phyloP scores from a whole-genome alignment of 768 basidiomycete species.

The Suillus subaureus region DNA sequence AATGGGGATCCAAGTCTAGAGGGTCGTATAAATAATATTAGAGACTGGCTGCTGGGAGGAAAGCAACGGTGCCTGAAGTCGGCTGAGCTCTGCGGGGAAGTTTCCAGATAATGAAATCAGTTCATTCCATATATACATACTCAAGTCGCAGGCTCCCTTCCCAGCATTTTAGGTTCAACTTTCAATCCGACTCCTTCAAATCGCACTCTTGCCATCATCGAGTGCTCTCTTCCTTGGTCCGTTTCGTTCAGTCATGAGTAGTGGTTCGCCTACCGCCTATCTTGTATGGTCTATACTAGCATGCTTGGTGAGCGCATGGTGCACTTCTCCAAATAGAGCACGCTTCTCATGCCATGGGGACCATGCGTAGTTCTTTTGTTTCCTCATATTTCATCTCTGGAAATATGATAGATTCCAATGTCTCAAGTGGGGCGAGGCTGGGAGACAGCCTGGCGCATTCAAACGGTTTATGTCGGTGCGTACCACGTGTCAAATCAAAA shows the following conservation, averaged over 20 bases:
- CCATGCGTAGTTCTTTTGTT: slow-evolving; percentile 58
- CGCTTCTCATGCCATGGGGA: slow-evolving; percentile 11
- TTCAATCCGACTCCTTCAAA: slow-evolving; percentile 2
- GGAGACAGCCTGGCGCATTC: slow-evolving; percentile 82
- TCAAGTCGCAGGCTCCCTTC: slow-evolving; percentile 5
- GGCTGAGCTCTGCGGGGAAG: slow-evolving; percentile 26
- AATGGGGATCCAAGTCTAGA: not conserved
- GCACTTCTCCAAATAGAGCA: not conserved
- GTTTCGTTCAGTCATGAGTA: slow-evolving; percentile 52
- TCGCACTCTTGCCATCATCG: not conserved
- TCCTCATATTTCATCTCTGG: slow-evolving; percentile 79
- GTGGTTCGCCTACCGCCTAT: slow-evolving; percentile 73
- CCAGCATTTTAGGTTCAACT: not conserved
- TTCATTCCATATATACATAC: slow-evolving; percentile 11
- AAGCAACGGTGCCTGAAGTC: slow-evolving; percentile 3
- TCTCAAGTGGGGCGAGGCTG: slow-evolving; percentile 66
- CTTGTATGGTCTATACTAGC: slow-evolving; percentile 78
- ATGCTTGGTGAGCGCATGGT: slow-evolving; percentile 51
- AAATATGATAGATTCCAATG: slow-evolving; percentile 77
- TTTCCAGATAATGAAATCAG: slow-evolving; percentile 17
- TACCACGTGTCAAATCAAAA: slow-evolving; percentile 13
- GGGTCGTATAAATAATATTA: not conserved
- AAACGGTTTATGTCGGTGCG: slow-evolving; percentile 88
- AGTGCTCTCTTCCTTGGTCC: slow-evolving; percentile 5
- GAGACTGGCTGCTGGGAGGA: not conserved